Evolutionary conservation across 116 monocot genomes (phyloP), one percentile per base, ranked within the genome.

Genomic region (Phalaenopsis hybrid): DNA sequence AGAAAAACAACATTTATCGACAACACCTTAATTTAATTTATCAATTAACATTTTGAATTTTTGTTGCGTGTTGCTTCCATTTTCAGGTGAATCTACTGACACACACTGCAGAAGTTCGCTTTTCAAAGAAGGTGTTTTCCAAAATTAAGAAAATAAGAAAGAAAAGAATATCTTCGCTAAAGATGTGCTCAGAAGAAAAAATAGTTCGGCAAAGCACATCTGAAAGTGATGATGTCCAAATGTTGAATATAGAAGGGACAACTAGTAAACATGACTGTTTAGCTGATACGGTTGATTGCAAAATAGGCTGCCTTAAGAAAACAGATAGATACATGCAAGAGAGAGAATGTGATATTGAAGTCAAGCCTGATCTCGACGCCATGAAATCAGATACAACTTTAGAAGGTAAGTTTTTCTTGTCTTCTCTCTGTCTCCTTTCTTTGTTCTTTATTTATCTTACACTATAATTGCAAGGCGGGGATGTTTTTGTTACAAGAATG

Each of bases 41-140:
- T 21, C 61, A 52, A 49, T 49, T 61, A 20, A 5, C n/a, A 61
- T 21, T 23, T 52, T 63, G 63, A 63, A 45, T 75, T 44, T 44
- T 75, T 44, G 45, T 20, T 70, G 50, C 12, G 28, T 77, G 6
- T 77, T 11, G 20, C 11, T 23, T 50, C 25, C 49, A 48, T 77
- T 50, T 85, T 76, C 84, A 95, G 95, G 92, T 95, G 21, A 92
- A 95, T 86, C 79, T 95, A 1, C 83, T 95, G 74, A 92, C 87
- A 20, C 95, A 95, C 75, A 90, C 88, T 44, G 58, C 92, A 33
- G 91, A 91, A 78, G 84, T 89, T 44, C 31, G 23, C 23, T 44
- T 84, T 52, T 2, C 37, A 12, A 28, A 81, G 33, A 0, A 63
- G 21, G 70, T 85, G 31, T 75, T 86, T 58, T 7, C 67, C 51